Conservation (phyloP, 2,329 filamentous ascomycete genomes). For the Diplodia corticola region DNA sequence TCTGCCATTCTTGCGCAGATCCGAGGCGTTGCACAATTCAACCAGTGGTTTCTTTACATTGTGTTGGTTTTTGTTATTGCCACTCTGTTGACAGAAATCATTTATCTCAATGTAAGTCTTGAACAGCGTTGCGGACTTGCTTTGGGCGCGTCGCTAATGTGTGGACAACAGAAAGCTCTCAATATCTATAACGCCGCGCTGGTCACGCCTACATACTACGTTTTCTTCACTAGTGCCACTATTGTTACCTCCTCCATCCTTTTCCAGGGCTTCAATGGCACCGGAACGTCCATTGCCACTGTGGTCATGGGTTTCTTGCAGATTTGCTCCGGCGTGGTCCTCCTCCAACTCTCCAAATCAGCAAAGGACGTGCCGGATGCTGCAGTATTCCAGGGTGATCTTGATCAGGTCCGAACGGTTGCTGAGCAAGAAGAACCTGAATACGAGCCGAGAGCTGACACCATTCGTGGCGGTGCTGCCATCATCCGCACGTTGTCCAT, state of each 20-base stretch:
- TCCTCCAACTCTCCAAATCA: constrained; percentile 95
- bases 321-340: constrained; percentile 88
- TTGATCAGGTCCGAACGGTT: constrained; percentile 93
- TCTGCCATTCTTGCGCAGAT: constrained; percentile 88
- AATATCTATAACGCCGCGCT: constrained; percentile 96
- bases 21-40: constrained; percentile 81
- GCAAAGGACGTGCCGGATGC: constrained; percentile 95
- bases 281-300: constrained; percentile 74
- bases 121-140: not conserved
- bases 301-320: constrained; percentile 91
- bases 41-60: constrained; percentile 96
- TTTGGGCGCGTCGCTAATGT: constrained; percentile 34
- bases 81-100: constrained; percentile 91
- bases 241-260: constrained; percentile 92
- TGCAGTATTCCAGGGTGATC: constrained; percentile 86
- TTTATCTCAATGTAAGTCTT: constrained; percentile 84
- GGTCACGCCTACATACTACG: constrained; percentile 97
- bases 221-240: constrained; percentile 94
- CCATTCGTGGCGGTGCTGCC: constrained; percentile 85
- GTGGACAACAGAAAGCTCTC: constrained; percentile 79
- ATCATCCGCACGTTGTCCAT: constrained; percentile 81
- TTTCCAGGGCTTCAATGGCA: constrained; percentile 92
- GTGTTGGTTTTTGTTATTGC: constrained; percentile 84
- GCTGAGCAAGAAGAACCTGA: constrained; percentile 96
- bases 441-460: constrained; percentile 92